A percentile compares a stretch with the other conserved stretches of the same genome.
Conservation (phyloP, 2,329 filamentous ascomycete species). For the Penicillium aurantiogriseum region DNA sequence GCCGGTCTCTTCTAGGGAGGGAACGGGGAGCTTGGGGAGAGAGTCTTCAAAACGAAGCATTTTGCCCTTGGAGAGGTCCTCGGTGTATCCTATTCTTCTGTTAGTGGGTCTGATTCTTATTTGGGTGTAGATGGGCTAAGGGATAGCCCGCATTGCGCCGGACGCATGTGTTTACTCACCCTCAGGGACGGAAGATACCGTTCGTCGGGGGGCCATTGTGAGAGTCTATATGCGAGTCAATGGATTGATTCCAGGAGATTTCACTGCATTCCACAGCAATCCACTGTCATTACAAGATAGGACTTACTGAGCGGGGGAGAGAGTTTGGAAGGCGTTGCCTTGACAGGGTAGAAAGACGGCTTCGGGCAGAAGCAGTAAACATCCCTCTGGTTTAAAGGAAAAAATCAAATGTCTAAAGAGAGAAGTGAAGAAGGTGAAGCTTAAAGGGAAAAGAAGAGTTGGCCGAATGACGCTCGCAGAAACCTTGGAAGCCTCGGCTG, state of each 20-base stretch:
- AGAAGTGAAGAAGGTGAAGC: constrained; percentile 16
- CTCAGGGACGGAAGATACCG: constrained; percentile 47
- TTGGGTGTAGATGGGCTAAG: not conserved
- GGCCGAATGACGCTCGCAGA: not conserved
- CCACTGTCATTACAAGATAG: constrained; percentile 1
- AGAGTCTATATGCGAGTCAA: constrained; percentile 30
- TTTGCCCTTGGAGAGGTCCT: constrained; percentile 61
- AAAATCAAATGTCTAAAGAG: constrained; percentile 4
- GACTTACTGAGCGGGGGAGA: constrained; percentile 36
- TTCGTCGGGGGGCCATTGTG: constrained; percentile 43
- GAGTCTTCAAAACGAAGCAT: constrained; percentile 68
- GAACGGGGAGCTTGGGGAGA: constrained; percentile 61
- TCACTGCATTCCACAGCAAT: not conserved
- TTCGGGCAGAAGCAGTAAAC: constrained; percentile 46
- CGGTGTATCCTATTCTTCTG: constrained; percentile 57
- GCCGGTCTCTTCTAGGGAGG: constrained; percentile 63
- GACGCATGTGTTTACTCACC: constrained; percentile 37
- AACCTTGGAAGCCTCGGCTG: constrained; percentile 21
- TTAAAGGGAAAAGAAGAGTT: constrained; percentile 9
- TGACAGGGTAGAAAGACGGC: constrained; percentile 43
- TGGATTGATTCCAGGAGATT: constrained; percentile 2
- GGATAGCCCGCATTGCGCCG: not conserved
- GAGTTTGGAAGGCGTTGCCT: constrained; percentile 38
- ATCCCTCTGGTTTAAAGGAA: constrained; percentile 33
- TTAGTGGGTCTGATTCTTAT: not conserved